Conservation (phyloP, 2,329 filamentous ascomycete species). For the Clonostachys rosea region DNA sequence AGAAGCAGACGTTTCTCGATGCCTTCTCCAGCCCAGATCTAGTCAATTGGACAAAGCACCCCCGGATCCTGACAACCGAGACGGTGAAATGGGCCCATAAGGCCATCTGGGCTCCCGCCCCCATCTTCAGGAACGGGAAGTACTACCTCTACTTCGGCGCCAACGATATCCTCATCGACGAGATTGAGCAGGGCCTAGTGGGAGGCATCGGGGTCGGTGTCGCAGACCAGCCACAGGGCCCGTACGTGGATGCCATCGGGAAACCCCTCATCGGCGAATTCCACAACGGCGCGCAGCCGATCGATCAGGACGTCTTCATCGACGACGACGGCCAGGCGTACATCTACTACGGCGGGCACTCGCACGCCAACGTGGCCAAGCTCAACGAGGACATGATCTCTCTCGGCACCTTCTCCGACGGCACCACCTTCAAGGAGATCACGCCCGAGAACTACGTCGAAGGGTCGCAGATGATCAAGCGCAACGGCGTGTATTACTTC, state of each 20-base stretch:
- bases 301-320: constrained; percentile 32
- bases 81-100: constrained; percentile 32
- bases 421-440: constrained; percentile 32
- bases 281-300: constrained; percentile 39
- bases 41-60: constrained; percentile 41
- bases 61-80: constrained; percentile 27
- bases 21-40: constrained; percentile 44
- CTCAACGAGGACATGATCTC: constrained; percentile 34
- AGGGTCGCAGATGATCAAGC: constrained; percentile 36
- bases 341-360: constrained; percentile 32
- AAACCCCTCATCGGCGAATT: constrained; percentile 26
- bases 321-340: constrained; percentile 36
- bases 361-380: constrained; percentile 32
- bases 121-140: constrained; percentile 32
- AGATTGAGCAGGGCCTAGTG: constrained; percentile 18
- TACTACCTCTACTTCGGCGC: constrained; percentile 47
- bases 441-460: constrained; percentile 32
- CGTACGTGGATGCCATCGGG: constrained; percentile 25
- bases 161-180: constrained; percentile 33
- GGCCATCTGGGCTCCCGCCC: constrained; percentile 43
- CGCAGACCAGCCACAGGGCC: constrained; percentile 23
- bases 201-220: constrained; percentile 29
- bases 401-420: constrained; percentile 32
- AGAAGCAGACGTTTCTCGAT: constrained; percentile 42
- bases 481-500: constrained; percentile 37